Percentiles rank a stretch among this genome's conserved stretches.
phyloP scores from a whole-genome alignment of 768 basidiomycete genomes.

The Hericium coralloides region DNA sequence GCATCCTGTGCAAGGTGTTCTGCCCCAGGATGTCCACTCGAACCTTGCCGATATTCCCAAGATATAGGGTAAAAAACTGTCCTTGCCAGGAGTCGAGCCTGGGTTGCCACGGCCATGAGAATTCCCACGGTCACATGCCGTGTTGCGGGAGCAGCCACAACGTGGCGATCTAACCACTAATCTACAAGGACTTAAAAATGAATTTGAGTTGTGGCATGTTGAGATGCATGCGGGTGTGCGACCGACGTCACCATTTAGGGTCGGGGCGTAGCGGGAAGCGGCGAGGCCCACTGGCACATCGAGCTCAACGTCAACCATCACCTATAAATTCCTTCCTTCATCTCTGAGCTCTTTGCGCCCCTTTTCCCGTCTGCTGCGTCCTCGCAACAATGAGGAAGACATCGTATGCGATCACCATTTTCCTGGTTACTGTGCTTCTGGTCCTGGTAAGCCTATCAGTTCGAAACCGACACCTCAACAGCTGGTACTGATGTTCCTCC shows the following conservation, averaged over 20 bases:
- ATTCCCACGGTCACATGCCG: not conserved
- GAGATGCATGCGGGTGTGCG: not conserved
- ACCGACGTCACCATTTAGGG: not conserved
- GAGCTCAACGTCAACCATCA: too few relatives aligned
- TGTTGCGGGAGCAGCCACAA: slow-evolving; percentile 22
- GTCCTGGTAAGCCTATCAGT: slow-evolving; percentile 36
- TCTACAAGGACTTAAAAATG: slow-evolving; percentile 27
- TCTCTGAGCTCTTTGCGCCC: too few relatives aligned
- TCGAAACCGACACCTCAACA: not conserved
- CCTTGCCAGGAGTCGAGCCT: slow-evolving; percentile 32
- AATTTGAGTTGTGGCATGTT: too few relatives aligned
- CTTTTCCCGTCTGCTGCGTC: too few relatives aligned
- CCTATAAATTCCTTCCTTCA: too few relatives aligned
- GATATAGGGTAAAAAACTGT: slow-evolving; percentile 18
- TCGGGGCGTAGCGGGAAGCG: not conserved
- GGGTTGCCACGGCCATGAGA: slow-evolving; percentile 28
- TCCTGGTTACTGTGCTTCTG: slow-evolving; percentile 42
- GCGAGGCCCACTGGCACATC: too few relatives aligned
- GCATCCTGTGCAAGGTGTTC: too few relatives aligned
- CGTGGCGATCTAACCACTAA: slow-evolving; percentile 38
- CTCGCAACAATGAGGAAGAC: slow-evolving; percentile 48
- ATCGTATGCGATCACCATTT: slow-evolving; percentile 57
- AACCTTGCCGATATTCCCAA: too few relatives aligned
- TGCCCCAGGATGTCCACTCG: too few relatives aligned
- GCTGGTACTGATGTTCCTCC: not conserved